Evolutionary conservation across 306 rosid genomes (phyloP).

Genomic region (Cucurbita maxima): DNA sequence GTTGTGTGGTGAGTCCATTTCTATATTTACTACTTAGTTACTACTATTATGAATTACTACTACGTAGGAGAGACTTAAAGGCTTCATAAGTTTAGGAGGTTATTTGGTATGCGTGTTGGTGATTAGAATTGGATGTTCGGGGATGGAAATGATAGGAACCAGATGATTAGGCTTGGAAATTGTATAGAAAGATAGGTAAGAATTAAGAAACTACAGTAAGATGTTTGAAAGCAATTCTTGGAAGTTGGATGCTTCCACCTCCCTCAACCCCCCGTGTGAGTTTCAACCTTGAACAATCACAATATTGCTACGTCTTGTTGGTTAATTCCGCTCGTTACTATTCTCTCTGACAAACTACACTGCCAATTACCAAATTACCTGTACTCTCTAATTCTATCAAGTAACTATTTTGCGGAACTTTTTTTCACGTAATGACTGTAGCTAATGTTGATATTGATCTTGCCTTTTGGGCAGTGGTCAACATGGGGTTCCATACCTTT

Average conservation of each 20-base stretch:
- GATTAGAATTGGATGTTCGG: background rate
- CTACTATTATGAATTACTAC: background rate
- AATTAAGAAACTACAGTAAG: background rate
- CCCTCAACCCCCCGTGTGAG: background rate
- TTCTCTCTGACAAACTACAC: background rate
- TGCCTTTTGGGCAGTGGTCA: background rate
- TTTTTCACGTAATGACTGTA: background rate
- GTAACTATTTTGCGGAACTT: background rate
- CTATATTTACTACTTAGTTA: background rate
- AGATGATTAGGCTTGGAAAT: background rate
- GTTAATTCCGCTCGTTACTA: background rate
- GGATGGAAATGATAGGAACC: background rate
- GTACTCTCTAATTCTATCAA: background rate
- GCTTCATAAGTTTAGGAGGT: background rate
- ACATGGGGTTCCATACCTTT: background rate
- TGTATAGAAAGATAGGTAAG: background rate
- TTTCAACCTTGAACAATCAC: background rate
- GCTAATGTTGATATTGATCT: slow-evolving; percentile 3
- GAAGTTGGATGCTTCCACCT: background rate
- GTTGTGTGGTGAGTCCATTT: slow-evolving; percentile 54
- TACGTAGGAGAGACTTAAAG: background rate
- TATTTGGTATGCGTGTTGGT: background rate
- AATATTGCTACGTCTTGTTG: background rate
- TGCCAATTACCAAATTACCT: background rate
- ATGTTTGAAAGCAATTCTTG: background rate